Conservation (phyloP, 768 basidiomycete genomes). For the Boletellus emodensis region DNA sequence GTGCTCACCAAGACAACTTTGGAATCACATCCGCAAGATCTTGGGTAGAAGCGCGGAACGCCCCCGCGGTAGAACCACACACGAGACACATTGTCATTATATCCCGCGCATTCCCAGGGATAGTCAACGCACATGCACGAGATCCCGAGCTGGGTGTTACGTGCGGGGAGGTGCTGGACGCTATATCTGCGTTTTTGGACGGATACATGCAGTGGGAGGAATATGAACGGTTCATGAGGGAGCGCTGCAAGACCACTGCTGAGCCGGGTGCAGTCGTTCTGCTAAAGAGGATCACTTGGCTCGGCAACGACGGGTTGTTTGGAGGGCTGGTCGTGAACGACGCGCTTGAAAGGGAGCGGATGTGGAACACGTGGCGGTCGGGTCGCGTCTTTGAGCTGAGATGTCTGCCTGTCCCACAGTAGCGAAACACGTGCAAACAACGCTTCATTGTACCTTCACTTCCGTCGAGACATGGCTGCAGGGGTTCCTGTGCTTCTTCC, state of each 20-base stretch:
- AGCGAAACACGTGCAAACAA: background rate
- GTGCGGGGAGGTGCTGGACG: conserved; percentile 61
- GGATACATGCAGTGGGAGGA: conserved; percentile 49
- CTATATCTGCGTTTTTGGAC: conserved; percentile 47
- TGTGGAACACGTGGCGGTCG: conserved; percentile 28
- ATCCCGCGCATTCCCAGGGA: conserved; percentile 53
- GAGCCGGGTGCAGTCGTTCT: conserved; percentile 46
- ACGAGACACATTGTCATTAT: conserved; percentile 47
- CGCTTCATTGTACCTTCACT: no score
- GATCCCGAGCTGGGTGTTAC: conserved; percentile 50
- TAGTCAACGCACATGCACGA: conserved; percentile 44
- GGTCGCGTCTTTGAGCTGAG: conserved; percentile 59
- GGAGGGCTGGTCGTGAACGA: conserved; percentile 57
- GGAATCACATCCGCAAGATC: conserved; percentile 48
- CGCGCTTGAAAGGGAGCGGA: conserved; percentile 38
- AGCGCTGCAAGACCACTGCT: background rate
- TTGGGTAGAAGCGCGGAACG: conserved; percentile 61
- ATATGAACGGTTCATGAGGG: conserved; percentile 32
- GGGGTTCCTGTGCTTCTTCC: conserved; percentile 57
- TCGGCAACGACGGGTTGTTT: conserved; percentile 54
- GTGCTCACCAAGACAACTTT: conserved; percentile 46
- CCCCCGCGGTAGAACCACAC: conserved; percentile 67
- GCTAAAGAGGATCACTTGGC: conserved; percentile 31
- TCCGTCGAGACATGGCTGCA: conserved; percentile 10
- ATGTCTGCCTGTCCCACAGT: conserved; percentile 28